These are phyloP conservation scores for Falciphora oryzae DNA, from an alignment of 2,329 filamentous ascomycete species.

Conservation along the genomic window DNA sequence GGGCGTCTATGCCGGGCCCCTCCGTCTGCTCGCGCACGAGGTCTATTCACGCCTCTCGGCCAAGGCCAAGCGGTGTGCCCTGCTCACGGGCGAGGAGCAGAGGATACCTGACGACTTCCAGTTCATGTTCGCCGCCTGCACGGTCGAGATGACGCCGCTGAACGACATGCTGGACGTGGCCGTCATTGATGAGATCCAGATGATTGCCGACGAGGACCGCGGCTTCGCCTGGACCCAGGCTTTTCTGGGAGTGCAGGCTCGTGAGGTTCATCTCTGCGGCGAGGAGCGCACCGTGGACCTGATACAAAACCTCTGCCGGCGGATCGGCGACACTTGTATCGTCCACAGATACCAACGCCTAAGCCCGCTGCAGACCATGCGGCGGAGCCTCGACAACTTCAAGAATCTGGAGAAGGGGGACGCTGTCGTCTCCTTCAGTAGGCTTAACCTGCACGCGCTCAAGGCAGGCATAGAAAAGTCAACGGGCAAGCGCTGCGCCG, in stretches of 20 bases:
- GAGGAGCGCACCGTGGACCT: slow-evolving; percentile 78
- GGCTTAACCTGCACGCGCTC: slow-evolving; percentile 73
- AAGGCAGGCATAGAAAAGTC: slow-evolving; percentile 69
- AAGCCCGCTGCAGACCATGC: slow-evolving; percentile 66
- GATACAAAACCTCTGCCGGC: slow-evolving; percentile 69
- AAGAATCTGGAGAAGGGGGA: slow-evolving; percentile 76
- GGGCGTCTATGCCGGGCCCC: slow-evolving; percentile 85
- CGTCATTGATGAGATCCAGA: slow-evolving; percentile 98
- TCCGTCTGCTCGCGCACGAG: slow-evolving; percentile 86
- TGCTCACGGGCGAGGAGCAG: slow-evolving; percentile 89
- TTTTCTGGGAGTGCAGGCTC: slow-evolving; percentile 77
- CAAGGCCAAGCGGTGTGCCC: slow-evolving; percentile 68
- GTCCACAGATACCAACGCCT: slow-evolving; percentile 81
- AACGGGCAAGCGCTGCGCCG: slow-evolving; percentile 77
- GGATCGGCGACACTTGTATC: slow-evolving; percentile 74
- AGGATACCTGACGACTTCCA: slow-evolving; percentile 57
- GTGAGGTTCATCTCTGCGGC: slow-evolving; percentile 89
- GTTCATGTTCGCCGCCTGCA: slow-evolving; percentile 70
- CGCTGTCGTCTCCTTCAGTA: slow-evolving; percentile 81
- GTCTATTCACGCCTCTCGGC: slow-evolving; percentile 83
- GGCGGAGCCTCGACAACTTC: slow-evolving; percentile 56
- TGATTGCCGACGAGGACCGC: slow-evolving; percentile 75
- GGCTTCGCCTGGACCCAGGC: slow-evolving; percentile 96
- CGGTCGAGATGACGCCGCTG: slow-evolving; percentile 78
- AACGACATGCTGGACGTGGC: slow-evolving; percentile 68